These are phyloP conservation scores for Xeromyces bisporus DNA, from an alignment of 495 filamentous ascomycete species.

Conservation along the genomic window DNA sequence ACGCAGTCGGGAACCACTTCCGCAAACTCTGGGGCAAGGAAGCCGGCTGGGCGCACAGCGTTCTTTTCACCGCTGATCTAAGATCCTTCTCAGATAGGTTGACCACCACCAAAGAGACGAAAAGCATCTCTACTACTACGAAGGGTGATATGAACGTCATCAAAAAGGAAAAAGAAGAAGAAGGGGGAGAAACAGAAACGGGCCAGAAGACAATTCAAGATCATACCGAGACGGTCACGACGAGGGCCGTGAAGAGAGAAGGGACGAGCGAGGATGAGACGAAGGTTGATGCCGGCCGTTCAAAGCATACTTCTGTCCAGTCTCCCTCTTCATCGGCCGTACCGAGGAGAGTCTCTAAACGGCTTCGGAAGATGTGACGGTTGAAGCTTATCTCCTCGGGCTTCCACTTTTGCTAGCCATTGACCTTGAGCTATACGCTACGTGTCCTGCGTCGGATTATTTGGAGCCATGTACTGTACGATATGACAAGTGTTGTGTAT, in stretches of 20 bases:
- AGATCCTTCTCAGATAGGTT: constrained; percentile 60
- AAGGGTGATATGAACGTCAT: constrained; percentile 15
- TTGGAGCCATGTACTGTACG: no score
- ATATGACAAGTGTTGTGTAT: no score
- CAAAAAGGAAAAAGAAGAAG: constrained; percentile 3
- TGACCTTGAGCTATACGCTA: no score
- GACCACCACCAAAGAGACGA: constrained; percentile 28
- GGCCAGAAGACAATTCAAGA: no score
- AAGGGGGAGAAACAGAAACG: no score
- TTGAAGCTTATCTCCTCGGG: no score
- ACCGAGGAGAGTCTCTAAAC: constrained; percentile 23
- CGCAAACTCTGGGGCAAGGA: constrained; percentile 81
- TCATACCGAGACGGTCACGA: no score
- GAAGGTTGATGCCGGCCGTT: constrained; percentile 7
- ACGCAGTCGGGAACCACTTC: constrained; percentile 80
- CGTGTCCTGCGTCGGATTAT: no score
- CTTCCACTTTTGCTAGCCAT: no score
- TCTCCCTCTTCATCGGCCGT: constrained; percentile 15
- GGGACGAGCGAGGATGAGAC: constrained; percentile 4
- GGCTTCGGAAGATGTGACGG: constrained; percentile 13
- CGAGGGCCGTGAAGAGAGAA: constrained; percentile 10
- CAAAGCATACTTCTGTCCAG: no score
- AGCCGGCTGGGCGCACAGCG: constrained; percentile 94
- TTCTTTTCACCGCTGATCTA: constrained; percentile 89
- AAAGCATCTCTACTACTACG: no score